Percentiles rank a stretch among this genome's conserved stretches.
These are phyloP conservation scores for Baorangia bicolor DNA, from an alignment of 768 basidiomycete genomes.

Conservation along the genomic window DNA sequence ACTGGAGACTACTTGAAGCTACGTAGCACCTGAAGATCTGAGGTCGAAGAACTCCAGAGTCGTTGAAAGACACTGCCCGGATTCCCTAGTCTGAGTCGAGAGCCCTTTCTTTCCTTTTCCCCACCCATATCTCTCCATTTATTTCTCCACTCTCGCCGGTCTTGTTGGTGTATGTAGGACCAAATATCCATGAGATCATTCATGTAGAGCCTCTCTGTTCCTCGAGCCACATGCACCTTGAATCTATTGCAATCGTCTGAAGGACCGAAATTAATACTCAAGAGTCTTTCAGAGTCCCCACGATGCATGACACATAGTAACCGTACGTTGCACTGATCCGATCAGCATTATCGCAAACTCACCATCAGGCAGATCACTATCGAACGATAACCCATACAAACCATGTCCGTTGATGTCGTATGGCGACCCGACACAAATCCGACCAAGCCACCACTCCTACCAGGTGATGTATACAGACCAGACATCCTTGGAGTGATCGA, in stretches of 20 bases:
- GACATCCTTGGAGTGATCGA: conserved; percentile 64
- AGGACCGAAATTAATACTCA: too few relatives aligned
- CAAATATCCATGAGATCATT: too few relatives aligned
- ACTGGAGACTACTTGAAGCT: background rate
- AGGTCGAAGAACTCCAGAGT: background rate
- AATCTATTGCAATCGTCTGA: too few relatives aligned
- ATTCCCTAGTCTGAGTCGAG: too few relatives aligned
- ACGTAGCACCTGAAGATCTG: background rate
- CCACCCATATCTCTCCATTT: too few relatives aligned
- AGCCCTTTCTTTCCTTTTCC: too few relatives aligned
- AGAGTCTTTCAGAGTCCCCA: too few relatives aligned
- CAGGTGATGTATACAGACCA: conserved; percentile 47
- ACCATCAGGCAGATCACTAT: background rate
- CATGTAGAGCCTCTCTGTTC: too few relatives aligned
- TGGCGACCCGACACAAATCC: conserved; percentile 42
- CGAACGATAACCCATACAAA: background rate
- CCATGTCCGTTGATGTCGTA: conserved; percentile 24
- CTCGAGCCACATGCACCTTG: background rate
- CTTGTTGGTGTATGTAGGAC: background rate
- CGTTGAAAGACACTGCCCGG: too few relatives aligned
- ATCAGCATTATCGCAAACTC: background rate
- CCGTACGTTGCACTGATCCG: too few relatives aligned
- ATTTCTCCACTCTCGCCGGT: background rate
- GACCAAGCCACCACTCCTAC: conserved; percentile 23
- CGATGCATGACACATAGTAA: too few relatives aligned